Conservation (phyloP, 2,329 filamentous ascomycete genomes). For the Fusarium incarnatum region DNA sequence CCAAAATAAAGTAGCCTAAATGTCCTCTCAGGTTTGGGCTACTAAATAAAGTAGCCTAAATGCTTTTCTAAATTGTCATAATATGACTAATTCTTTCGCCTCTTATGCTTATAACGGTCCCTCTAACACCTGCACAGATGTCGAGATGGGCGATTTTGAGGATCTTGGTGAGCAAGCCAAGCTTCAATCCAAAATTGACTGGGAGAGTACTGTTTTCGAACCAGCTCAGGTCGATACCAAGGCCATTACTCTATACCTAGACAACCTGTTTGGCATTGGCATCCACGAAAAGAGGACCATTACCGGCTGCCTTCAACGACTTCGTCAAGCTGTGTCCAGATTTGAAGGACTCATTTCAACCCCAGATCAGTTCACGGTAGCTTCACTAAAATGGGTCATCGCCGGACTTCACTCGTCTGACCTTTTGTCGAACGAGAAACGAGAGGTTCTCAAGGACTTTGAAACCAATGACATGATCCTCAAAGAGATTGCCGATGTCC, state of each 20-base stretch:
- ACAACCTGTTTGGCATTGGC: conserved; percentile 54
- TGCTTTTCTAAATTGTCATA: too few species aligned
- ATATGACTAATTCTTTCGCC: too few species aligned
- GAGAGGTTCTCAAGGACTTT: conserved; percentile 58
- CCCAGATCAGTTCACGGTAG: conserved; percentile 51
- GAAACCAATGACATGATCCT: conserved; percentile 56
- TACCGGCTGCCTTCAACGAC: conserved; percentile 39
- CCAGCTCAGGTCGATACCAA: conserved; percentile 52
- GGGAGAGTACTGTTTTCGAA: conserved; percentile 60
- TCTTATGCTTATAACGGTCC: too few species aligned
- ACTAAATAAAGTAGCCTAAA: too few species aligned
- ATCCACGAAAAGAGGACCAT: conserved; percentile 42
- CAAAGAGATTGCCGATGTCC: conserved; percentile 62
- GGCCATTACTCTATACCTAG: conserved; percentile 55
- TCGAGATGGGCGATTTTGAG: conserved; percentile 55
- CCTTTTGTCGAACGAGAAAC: conserved; percentile 57
- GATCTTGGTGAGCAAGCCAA: conserved; percentile 56
- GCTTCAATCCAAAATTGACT: conserved; percentile 53
- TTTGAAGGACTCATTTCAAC: conserved; percentile 50
- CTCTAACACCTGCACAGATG: conserved; percentile 5
- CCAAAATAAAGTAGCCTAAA: too few species aligned
- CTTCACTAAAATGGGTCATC: conserved; percentile 55
- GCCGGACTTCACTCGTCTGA: conserved; percentile 58
- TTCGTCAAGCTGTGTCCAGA: conserved; percentile 45
- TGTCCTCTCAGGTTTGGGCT: too few species aligned